Percentiles rank a stretch among this genome's conserved stretches.
These are phyloP conservation scores for Fusarium hostae DNA, from an alignment of 2,329 filamentous ascomycete genomes.

Conservation along the genomic window DNA sequence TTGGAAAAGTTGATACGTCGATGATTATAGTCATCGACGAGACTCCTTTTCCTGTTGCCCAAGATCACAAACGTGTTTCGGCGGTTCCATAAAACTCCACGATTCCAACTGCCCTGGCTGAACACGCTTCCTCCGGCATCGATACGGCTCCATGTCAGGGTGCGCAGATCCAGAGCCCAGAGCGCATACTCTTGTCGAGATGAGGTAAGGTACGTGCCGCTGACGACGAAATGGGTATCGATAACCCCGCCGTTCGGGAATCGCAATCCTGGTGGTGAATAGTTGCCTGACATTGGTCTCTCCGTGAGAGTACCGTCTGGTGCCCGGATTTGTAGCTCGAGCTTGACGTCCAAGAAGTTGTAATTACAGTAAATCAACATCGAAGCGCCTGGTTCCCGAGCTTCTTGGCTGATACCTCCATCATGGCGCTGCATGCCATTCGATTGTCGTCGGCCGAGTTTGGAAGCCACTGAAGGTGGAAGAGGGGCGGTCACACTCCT, in stretches of 20 bases:
- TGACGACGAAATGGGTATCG: slow-evolving; percentile 96
- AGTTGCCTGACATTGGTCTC: slow-evolving; percentile 86
- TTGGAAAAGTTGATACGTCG: slow-evolving; percentile 97
- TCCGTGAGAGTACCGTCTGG: slow-evolving; percentile 87
- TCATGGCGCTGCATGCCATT: slow-evolving; percentile 56
- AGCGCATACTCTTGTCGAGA: slow-evolving; percentile 98
- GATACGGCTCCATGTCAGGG: slow-evolving; percentile 92
- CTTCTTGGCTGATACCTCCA: slow-evolving; percentile 62
- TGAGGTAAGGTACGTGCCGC: slow-evolving; percentile 95
- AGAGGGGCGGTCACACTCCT: slow-evolving; percentile 93
- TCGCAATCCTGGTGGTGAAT: slow-evolving; percentile 89
- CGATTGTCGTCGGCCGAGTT: slow-evolving; percentile 71
- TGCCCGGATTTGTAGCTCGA: slow-evolving; percentile 89
- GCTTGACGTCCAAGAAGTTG: slow-evolving; percentile 96
- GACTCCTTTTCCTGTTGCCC: slow-evolving; percentile 89
- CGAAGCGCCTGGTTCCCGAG: slow-evolving; percentile 68
- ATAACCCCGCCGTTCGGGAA: slow-evolving; percentile 97
- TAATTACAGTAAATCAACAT: slow-evolving; percentile 99
- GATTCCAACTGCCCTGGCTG: slow-evolving; percentile 97
- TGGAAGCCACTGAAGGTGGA: slow-evolving; percentile 70
- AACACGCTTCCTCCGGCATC: slow-evolving; percentile 95
- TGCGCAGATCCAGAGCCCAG: slow-evolving; percentile 91
- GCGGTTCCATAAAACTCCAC: slow-evolving; percentile 91
- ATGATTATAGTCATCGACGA: slow-evolving; percentile 98
- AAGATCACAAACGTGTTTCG: slow-evolving; percentile 96